Evolutionary conservation across 371 early-diverging fungal species (phyloP).

Genomic region (Mortierella sp.): DNA sequence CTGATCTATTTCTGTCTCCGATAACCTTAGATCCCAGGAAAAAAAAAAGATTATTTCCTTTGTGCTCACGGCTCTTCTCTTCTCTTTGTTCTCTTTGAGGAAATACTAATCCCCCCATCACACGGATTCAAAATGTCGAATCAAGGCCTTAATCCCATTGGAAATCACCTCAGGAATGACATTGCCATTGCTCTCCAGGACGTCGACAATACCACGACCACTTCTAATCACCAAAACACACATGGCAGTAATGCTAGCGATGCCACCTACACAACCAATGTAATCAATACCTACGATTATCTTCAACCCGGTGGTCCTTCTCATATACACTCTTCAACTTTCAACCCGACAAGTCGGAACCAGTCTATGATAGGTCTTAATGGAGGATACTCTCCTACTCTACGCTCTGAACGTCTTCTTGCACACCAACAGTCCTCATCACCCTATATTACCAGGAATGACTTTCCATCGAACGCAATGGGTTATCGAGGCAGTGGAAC

Average conservation of each 20-base stretch:
- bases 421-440: background rate
- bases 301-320: background rate
- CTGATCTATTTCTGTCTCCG: no score
- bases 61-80: no score
- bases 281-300: background rate
- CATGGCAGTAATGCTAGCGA: constrained; percentile 1
- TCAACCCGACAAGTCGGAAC: background rate
- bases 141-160: background rate
- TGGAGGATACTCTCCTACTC: constrained; percentile 29
- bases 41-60: background rate
- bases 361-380: background rate
- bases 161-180: background rate
- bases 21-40: no score
- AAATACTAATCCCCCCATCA: background rate
- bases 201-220: background rate
- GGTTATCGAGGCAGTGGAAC: constrained; percentile 6
- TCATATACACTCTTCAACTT: background rate
- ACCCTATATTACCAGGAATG: background rate
- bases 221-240: background rate
- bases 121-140: background rate
- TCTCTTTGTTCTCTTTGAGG: background rate
- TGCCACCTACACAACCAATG: background rate
- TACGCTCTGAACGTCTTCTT: constrained; percentile 7
- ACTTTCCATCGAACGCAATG: background rate
- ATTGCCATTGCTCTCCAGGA: background rate